Evolutionary conservation across 2,329 filamentous ascomycete genomes (phyloP).

Genomic region (Fusarium euwallaceae): DNA sequence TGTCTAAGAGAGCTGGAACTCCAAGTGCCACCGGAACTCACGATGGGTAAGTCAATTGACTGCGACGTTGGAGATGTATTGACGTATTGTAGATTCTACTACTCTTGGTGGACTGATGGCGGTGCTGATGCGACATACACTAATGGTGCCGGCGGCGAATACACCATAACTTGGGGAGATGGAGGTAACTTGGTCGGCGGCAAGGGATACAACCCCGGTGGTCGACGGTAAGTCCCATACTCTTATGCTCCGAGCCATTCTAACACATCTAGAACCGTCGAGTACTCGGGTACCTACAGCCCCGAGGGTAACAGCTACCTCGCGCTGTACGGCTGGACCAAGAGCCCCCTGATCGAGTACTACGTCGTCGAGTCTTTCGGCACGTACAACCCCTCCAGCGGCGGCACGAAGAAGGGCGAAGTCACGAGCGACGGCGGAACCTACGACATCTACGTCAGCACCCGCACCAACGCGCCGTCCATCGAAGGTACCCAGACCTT

Average conservation of each 20-base stretch:
- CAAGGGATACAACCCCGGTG: slow-evolving; percentile 38
- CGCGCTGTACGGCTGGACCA: slow-evolving; percentile 56
- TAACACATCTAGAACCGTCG: slow-evolving; percentile 24
- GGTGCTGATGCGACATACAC: slow-evolving; percentile 58
- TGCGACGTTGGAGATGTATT: neutral
- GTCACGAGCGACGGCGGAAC: slow-evolving; percentile 52
- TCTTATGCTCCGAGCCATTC: neutral
- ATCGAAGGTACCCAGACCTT: slow-evolving; percentile 64
- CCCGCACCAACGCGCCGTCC: slow-evolving; percentile 56
- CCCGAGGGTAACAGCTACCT: slow-evolving; percentile 54
- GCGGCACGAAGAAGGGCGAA: slow-evolving; percentile 48
- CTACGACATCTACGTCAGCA: slow-evolving; percentile 54
- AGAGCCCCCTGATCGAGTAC: slow-evolving; percentile 53
- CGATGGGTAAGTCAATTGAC: slow-evolving; percentile 48
- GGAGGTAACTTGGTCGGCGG: slow-evolving; percentile 43
- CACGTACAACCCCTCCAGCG: slow-evolving; percentile 52
- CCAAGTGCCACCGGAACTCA: slow-evolving; percentile 53
- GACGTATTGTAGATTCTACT: slow-evolving; percentile 53
- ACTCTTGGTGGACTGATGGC: slow-evolving; percentile 63
- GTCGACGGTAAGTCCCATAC: slow-evolving; percentile 54
- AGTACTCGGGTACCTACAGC: slow-evolving; percentile 46
- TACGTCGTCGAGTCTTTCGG: slow-evolving; percentile 56
- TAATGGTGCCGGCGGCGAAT: slow-evolving; percentile 58
- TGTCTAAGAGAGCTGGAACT: slow-evolving; percentile 41
- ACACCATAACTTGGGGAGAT: slow-evolving; percentile 59